phyloP scores from a whole-genome alignment of 371 early-diverging fungal species.

The Mucor circinelloides region DNA sequence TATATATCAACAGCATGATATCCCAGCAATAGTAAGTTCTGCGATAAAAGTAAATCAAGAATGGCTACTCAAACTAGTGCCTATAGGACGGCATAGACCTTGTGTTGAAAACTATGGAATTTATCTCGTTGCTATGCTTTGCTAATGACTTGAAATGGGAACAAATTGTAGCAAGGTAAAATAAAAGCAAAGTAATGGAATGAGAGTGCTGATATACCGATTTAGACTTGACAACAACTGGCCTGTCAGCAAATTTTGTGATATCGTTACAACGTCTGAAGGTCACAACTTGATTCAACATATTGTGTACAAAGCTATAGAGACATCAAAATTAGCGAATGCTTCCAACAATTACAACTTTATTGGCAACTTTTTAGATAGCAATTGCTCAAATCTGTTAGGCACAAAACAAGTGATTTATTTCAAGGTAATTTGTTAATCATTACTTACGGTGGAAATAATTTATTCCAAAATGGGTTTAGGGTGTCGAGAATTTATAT shows the following conservation, averaged over 20 bases:
- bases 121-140: conserved; percentile 5
- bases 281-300: conserved; percentile 6
- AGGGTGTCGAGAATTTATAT: conserved; percentile 20
- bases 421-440: conserved; percentile 9
- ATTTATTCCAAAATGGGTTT: neutral
- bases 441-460: too few species aligned
- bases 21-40: neutral
- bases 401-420: conserved; percentile 8
- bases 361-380: conserved; percentile 7
- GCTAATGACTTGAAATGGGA: conserved; percentile 3
- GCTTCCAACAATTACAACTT: neutral
- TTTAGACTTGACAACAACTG: neutral
- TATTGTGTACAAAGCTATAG: conserved; percentile 6
- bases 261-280: conserved; percentile 16
- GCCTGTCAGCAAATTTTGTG: neutral
- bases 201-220: neutral
- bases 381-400: conserved; percentile 3
- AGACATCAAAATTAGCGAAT: neutral
- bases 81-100: neutral
- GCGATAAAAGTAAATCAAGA: neutral
- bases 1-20: neutral
- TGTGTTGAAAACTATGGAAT: neutral
- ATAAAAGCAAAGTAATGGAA: too few species aligned
- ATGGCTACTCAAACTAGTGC: neutral
- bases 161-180: conserved; percentile 3